Percentiles rank a stretch among this genome's conserved stretches.
These are phyloP conservation scores for Aspergillus ostianus DNA, from an alignment of 495 filamentous ascomycete species.

Conservation along the genomic window DNA sequence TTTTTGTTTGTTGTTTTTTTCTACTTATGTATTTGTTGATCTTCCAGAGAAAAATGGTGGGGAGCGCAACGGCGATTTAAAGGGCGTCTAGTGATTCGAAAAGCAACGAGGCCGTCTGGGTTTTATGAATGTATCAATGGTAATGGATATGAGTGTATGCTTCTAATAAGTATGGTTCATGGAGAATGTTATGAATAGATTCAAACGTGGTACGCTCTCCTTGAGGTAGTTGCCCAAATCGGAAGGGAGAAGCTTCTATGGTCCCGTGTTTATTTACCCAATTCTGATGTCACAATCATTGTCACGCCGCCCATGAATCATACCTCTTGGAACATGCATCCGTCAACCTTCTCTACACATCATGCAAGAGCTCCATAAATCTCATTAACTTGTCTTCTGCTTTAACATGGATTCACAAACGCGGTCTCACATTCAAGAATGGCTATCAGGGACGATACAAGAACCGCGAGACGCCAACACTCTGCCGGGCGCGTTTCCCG, in stretches of 20 bases:
- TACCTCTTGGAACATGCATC: background rate
- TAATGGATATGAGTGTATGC: no score
- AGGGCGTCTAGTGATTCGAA: no score
- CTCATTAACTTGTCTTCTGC: background rate
- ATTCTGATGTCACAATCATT: background rate
- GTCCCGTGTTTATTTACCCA: background rate
- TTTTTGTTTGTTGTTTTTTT: no score
- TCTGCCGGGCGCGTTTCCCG: background rate
- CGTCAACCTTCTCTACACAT: background rate
- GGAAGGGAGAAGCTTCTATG: background rate
- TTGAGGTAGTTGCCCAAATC: background rate
- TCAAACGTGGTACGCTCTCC: no score
- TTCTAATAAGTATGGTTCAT: no score
- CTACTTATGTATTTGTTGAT: no score
- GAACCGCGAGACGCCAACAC: background rate
- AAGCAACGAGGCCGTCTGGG: no score
- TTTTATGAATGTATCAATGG: no score
- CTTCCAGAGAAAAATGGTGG: no score
- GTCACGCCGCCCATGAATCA: background rate
- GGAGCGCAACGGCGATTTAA: no score
- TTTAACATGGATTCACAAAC: background rate
- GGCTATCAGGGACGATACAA: background rate
- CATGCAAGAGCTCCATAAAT: background rate
- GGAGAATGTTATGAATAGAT: no score
- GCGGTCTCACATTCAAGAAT: background rate